Evolutionary conservation across 1,139 yeast genomes (phyloP), one percentile per base, ranked within the genome.

Genomic region (Schwanniomyces etchellsii): DNA sequence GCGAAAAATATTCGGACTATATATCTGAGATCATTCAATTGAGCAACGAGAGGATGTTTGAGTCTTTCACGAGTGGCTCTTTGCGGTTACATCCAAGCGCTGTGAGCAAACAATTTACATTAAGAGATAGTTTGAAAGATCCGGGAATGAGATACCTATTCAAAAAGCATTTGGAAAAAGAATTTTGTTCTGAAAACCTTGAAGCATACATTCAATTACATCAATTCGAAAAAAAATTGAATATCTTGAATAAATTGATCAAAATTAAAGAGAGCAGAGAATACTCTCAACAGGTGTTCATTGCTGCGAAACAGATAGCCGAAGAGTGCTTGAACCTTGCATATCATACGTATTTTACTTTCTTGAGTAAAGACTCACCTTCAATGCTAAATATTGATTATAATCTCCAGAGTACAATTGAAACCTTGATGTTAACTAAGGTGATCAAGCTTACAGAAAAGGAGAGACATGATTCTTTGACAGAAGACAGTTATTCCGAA

Each of bases 61-160:
- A 16, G 7, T 9, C 9, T 6, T 5, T 4, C 11, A 18, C 23
- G 11, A 4, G 10, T 4, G 9, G 25, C 13, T 23, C 25, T 7
- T 9, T 9, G n/a, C 9, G 9, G n/a, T n/a, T 18, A 9, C n/a
- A n/a, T n/a, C n/a, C n/a, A n/a, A n/a, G n/a, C n/a, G 21, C 9
- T 9, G n/a, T 9, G n/a, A 14, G 13, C 7, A 23, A 7, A 7
- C 11, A 7, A 9, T n/a, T 23, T 7, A 23, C 61, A 1, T 54
- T 85, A 22, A 55, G 61, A 24, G 61, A 64, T 7, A 66, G 83
- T 3, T 50, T 88, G 11, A 56, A 57, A 3, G 96, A 89, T 47
- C 95, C 96, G 0, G 97, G 95, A 0, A 57, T 81, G 57, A 65
- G 81, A 30, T 72, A 76, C 39, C 57, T 86, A 9, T 86, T 89